A percentile compares a stretch with the other conserved stretches of the same genome.
Evolutionary conservation across 257 asterid species (phyloP).

Genomic region (Haberlea rhodopensis): DNA sequence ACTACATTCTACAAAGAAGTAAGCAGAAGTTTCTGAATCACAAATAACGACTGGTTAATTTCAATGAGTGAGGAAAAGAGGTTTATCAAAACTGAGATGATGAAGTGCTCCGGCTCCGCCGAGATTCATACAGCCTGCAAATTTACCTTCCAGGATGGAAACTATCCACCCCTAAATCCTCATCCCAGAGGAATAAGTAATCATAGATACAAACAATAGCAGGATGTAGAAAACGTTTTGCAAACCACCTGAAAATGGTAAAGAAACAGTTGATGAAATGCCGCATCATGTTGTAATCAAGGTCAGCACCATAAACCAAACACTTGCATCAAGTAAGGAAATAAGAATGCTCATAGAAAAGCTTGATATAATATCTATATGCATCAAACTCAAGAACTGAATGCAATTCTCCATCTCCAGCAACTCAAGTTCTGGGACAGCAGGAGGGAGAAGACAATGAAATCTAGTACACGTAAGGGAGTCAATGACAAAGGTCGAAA

Average conservation of each 20-base stretch:
- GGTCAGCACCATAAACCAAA: neutral
- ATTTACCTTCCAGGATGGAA: conserved; percentile 86
- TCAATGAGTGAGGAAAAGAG: neutral
- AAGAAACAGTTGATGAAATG: conserved; percentile 1
- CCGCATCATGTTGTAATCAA: conserved; percentile 11
- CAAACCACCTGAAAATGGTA: conserved; percentile 82
- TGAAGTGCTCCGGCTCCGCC: neutral
- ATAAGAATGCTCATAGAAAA: neutral
- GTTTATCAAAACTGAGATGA: conserved; percentile 6
- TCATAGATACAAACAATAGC: conserved; percentile 77
- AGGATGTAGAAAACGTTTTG: conserved; percentile 91
- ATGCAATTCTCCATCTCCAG: neutral
- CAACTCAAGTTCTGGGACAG: too few species aligned
- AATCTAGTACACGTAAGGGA: conserved; percentile 9
- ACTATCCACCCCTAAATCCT: conserved; percentile 85
- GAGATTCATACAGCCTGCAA: conserved; percentile 9
- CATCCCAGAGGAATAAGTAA: conserved; percentile 98
- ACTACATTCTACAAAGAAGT: neutral
- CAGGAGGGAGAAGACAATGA: neutral
- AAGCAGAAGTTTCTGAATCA: conserved; percentile 1
- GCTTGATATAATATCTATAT: neutral
- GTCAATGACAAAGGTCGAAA: conserved; percentile 3
- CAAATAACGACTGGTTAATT: neutral
- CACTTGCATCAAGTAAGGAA: neutral
- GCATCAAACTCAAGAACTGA: conserved; percentile 4